Percentiles rank a stretch among this genome's conserved stretches.
Conservation (phyloP, 441 rosid genomes). For the Biscutella laevigata region DNA sequence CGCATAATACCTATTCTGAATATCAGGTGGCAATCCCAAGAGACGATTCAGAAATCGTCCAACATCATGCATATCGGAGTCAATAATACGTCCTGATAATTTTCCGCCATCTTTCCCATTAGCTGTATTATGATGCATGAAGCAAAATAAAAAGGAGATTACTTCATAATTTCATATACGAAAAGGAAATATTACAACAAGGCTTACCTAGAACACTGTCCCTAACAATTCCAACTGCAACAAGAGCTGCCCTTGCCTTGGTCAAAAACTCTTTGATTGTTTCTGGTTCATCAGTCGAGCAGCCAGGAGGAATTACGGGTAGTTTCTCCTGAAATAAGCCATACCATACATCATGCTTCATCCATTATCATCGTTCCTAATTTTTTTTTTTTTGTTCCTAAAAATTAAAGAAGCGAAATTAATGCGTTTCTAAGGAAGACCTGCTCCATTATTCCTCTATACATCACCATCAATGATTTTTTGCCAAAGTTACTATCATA, state of each 20-base stretch:
- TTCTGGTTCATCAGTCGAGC: slow-evolving; percentile 80
- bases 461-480: slow-evolving; percentile 89
- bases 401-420: slow-evolving; percentile 3
- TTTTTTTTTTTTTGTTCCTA: no score
- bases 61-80: slow-evolving; percentile 98
- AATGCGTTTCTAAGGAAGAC: slow-evolving; percentile 27
- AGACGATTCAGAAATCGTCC: slow-evolving; percentile 95
- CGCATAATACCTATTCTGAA: slow-evolving; percentile 64
- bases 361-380: slow-evolving; percentile 1
- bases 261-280: slow-evolving; percentile 67
- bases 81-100: slow-evolving; percentile 86
- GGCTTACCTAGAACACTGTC: slow-evolving; percentile 69
- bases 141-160: slow-evolving; percentile 9
- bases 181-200: background rate
- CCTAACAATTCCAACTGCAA: slow-evolving; percentile 96
- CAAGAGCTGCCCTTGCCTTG: slow-evolving; percentile 95
- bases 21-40: slow-evolving; percentile 92
- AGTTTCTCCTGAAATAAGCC: slow-evolving; percentile 63
- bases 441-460: slow-evolving; percentile 96
- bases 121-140: slow-evolving; percentile 37
- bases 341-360: slow-evolving; percentile 7
- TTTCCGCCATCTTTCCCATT: slow-evolving; percentile 77
- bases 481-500: slow-evolving; percentile 93
- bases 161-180: slow-evolving; percentile 5
- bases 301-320: slow-evolving; percentile 96